Percentiles rank a stretch among this genome's conserved stretches.
Conservation (phyloP, 257 asterid species). For the Anisodus tanguticus region DNA sequence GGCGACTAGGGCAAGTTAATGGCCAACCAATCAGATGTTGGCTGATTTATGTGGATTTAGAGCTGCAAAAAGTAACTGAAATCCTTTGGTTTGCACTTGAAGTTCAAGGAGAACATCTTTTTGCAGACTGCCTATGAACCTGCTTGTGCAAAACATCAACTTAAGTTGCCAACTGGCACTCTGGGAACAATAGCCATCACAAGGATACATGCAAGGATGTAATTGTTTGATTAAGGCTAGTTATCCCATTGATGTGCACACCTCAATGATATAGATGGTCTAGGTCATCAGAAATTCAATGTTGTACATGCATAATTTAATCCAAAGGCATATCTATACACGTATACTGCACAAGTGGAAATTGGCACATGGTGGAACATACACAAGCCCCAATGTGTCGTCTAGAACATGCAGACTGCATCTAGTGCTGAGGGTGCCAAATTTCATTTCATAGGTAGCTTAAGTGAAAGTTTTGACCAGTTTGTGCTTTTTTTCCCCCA, state of each 20-base stretch:
- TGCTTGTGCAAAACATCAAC: neutral
- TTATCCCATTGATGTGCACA: neutral
- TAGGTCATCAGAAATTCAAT: neutral
- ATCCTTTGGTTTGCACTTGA: slow-evolving; percentile 21
- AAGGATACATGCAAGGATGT: slow-evolving; percentile 7
- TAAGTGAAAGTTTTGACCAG: neutral
- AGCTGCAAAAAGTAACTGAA: slow-evolving; percentile 4
- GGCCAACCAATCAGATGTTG: neutral
- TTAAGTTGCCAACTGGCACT: neutral
- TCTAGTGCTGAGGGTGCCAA: neutral
- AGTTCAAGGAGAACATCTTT: slow-evolving; percentile 1
- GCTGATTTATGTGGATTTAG: neutral
- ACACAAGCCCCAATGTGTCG: neutral
- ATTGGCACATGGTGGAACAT: neutral
- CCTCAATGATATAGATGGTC: neutral
- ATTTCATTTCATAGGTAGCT: neutral
- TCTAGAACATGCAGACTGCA: neutral
- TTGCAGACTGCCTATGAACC: neutral
- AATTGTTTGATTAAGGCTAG: neutral
- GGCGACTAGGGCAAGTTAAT: neutral
- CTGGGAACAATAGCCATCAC: neutral
- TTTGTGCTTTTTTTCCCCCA: neutral
- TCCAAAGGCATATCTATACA: neutral
- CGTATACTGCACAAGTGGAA: neutral
- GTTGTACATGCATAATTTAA: neutral